phyloP scores from a whole-genome alignment of 352 stramenopile genomes.

The Thraustotheca clavata region DNA sequence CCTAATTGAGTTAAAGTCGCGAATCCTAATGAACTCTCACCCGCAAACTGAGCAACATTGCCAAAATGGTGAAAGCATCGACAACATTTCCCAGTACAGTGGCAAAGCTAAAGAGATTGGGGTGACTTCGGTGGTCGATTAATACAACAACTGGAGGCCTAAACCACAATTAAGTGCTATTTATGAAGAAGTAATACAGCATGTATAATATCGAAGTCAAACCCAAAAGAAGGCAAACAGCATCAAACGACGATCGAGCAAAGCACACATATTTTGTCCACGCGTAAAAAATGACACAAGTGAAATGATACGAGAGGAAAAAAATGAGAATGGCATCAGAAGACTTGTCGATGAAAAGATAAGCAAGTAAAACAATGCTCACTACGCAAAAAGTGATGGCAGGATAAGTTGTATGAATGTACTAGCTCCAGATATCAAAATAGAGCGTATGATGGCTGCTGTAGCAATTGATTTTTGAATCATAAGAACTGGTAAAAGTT shows the following conservation, averaged over 20 bases:
- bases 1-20: slow-evolving; percentile 8
- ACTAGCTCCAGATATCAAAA: slow-evolving; percentile 56
- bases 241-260: slow-evolving; percentile 65
- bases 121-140: not conserved
- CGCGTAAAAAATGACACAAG: slow-evolving; percentile 60
- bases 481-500: slow-evolving; percentile 79
- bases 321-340: slow-evolving; percentile 39
- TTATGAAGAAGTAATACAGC: not conserved
- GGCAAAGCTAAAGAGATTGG: not conserved
- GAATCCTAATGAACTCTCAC: not conserved
- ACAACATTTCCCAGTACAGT: slow-evolving; percentile 34
- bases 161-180: not conserved
- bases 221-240: slow-evolving; percentile 54
- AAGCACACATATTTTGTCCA: slow-evolving; percentile 75
- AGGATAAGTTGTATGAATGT: slow-evolving; percentile 23
- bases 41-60: slow-evolving; percentile 61
- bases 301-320: slow-evolving; percentile 39
- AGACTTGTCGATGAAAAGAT: slow-evolving; percentile 2
- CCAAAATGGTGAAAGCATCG: slow-evolving; percentile 55
- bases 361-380: slow-evolving; percentile 10
- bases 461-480: slow-evolving; percentile 71
- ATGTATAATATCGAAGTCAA: slow-evolving; percentile 24
- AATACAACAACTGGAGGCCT: slow-evolving; percentile 9
- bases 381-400: slow-evolving; percentile 25
- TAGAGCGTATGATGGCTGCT: slow-evolving; percentile 57